Evolutionary conservation across 176 grass and related monocot genomes (phyloP), one percentile per base, ranked within the genome.

Genomic region (Carex myosuroides): DNA sequence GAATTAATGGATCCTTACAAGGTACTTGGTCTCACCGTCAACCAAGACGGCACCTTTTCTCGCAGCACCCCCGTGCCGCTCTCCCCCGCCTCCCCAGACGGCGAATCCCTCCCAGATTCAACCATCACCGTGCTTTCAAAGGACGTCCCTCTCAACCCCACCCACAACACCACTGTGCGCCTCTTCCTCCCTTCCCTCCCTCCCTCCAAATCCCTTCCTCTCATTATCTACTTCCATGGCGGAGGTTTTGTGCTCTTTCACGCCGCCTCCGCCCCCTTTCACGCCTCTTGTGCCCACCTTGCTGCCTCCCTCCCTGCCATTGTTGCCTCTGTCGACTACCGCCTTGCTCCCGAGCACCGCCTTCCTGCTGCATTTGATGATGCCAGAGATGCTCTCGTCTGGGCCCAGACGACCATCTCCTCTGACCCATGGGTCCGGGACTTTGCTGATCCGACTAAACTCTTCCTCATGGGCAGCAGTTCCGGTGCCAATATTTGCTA

Each of bases 391-490:
- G 90, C 90, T 0, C 72, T 97, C 41, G 22, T 64, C 1, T 93
- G 92, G 95, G 87, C 83, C 26, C 80, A 81, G 0, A 70, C 90
- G 20, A 21, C 67, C 26, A 6, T 81, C 59, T 60, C 61, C 42
- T 85, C 59, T 62, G 59, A 55, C 29, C 78, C 69, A 16, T 59
- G 62, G 85, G 48, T 85, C 13, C 77, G 21, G 41, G 61, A 50
- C 16, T 81, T 80, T 54, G 86, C 78, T 12, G 87, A 86, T 42
- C 84, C 87, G n/a, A 81, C 87, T 20, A 71, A 83, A 60, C 60
- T 93, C 72, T 98, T 98, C 75, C 69, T 98, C 10, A 93, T 94
- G 92, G 95, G 95, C 56, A 89, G 52, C 89, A 94, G 94, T 87
- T 59, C 83, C 58, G 92, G 95, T 5, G 95, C 71, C 10, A 93